Evolutionary conservation across 352 stramenopile species (phyloP).

Genomic region (Phytopythium montanum): DNA sequence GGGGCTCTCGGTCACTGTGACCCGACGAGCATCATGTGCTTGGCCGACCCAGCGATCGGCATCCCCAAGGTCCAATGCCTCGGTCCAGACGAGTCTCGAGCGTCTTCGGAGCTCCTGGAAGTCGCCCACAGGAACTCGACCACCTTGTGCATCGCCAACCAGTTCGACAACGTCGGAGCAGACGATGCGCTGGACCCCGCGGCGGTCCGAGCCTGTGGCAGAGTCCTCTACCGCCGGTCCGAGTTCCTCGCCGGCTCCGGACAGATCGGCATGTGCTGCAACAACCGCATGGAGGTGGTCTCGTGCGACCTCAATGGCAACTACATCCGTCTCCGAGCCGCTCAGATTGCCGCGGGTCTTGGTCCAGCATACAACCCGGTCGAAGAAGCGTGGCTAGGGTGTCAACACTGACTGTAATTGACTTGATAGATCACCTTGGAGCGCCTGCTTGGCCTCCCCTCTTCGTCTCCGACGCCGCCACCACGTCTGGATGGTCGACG

Average conservation of each 20-base stretch:
- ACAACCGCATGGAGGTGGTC: constrained; percentile 16
- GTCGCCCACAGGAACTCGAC: constrained; percentile 8
- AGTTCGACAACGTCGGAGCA: constrained; percentile 9
- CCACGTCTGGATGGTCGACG: constrained; percentile 58
- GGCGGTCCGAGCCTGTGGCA: constrained; percentile 16
- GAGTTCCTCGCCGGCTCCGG: constrained; percentile 4
- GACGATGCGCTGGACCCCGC: constrained; percentile 8
- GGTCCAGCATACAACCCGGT: constrained; percentile 8
- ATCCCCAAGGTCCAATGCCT: constrained; percentile 17
- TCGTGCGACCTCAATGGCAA: constrained; percentile 5
- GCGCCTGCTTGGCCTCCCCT: constrained; percentile 22
- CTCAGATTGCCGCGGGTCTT: constrained; percentile 10
- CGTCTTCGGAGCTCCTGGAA: constrained; percentile 6
- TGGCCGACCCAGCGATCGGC: constrained; percentile 2
- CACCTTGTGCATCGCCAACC: constrained; percentile 7
- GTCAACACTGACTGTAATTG: not conserved
- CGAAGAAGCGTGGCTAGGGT: constrained; percentile 19
- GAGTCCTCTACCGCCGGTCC: constrained; percentile 15
- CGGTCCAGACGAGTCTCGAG: constrained; percentile 1
- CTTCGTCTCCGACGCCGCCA: constrained; percentile 24
- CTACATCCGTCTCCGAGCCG: constrained; percentile 8
- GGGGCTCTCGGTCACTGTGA: constrained; percentile 27
- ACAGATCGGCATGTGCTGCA: constrained; percentile 22
- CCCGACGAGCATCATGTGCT: constrained; percentile 12
- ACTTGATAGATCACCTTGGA: not conserved